Conservation (phyloP, 2,329 filamentous ascomycete species). For the Chlorencoelia australis region DNA sequence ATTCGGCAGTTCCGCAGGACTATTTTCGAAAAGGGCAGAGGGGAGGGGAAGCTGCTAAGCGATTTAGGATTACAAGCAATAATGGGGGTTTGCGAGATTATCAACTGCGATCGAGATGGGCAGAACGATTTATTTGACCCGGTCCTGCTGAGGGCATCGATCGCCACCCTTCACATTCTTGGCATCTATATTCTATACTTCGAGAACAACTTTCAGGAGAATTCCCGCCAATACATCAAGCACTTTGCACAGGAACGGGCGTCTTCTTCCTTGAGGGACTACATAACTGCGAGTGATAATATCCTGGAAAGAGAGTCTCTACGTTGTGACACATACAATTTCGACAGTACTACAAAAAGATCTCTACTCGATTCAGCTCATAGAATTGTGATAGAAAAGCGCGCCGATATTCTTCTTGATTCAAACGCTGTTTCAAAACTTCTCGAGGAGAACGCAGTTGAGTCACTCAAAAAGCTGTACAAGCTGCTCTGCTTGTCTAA, state of each 20-base stretch:
- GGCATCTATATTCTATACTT: slow-evolving; percentile 71
- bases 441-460: slow-evolving; percentile 58
- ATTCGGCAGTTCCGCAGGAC: slow-evolving; percentile 63
- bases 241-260: slow-evolving; percentile 61
- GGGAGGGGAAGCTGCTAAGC: slow-evolving; percentile 24
- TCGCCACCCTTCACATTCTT: slow-evolving; percentile 79
- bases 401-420: slow-evolving; percentile 57
- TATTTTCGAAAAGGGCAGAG: slow-evolving; percentile 33
- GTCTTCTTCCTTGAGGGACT: slow-evolving; percentile 55
- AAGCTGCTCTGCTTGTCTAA: slow-evolving; percentile 61
- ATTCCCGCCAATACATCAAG: slow-evolving; percentile 58
- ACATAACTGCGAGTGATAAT: slow-evolving; percentile 59
- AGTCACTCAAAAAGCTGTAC: slow-evolving; percentile 68
- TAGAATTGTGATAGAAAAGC: slow-evolving; percentile 57
- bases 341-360: slow-evolving; percentile 75
- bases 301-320: slow-evolving; percentile 64
- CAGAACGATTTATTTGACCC: slow-evolving; percentile 46
- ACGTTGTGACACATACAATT: slow-evolving; percentile 69
- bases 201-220: slow-evolving; percentile 61
- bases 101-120: slow-evolving; percentile 59
- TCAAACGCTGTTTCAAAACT: slow-evolving; percentile 60
- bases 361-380: slow-evolving; percentile 67
- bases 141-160: slow-evolving; percentile 58
- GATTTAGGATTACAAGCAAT: slow-evolving; percentile 32
- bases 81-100: slow-evolving; percentile 62